Evolutionary conservation across 2,329 filamentous ascomycete species (phyloP).

Genomic region (Immersiporthe knoxdaviesiana): DNA sequence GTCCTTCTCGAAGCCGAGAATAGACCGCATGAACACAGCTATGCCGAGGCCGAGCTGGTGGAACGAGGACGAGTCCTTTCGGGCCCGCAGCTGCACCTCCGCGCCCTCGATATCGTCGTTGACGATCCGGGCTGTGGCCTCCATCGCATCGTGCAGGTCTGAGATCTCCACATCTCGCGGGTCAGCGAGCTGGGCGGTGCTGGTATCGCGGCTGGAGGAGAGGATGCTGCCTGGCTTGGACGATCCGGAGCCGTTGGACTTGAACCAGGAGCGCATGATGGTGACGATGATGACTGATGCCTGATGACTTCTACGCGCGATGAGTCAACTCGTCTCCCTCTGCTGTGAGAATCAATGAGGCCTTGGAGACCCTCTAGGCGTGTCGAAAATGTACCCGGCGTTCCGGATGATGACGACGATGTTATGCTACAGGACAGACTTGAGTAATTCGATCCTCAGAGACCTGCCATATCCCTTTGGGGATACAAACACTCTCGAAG

Average conservation of each 20-base stretch:
- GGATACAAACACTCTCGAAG: constrained; percentile 6
- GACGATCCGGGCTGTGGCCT: constrained; percentile 74
- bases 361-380: neutral
- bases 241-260: constrained; percentile 12
- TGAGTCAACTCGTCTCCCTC: neutral
- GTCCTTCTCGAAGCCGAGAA: constrained; percentile 89
- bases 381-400: too few relatives aligned
- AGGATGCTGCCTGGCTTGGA: constrained; percentile 20
- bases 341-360: neutral
- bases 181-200: constrained; percentile 26
- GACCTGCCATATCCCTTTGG: constrained; percentile 7
- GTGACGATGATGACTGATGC: too few relatives aligned
- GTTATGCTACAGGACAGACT: neutral
- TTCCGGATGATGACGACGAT: neutral
- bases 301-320: neutral
- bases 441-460: constrained; percentile 2
- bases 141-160: constrained; percentile 63
- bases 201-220: constrained; percentile 21
- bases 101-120: constrained; percentile 89
- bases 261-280: constrained; percentile 29
- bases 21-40: constrained; percentile 81
- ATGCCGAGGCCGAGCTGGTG: constrained; percentile 83
- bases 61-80: constrained; percentile 78
- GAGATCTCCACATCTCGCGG: constrained; percentile 47
- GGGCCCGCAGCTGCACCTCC: constrained; percentile 72